Conservation (phyloP, 208 protist genomes). For the Leishmania tropica region DNA sequence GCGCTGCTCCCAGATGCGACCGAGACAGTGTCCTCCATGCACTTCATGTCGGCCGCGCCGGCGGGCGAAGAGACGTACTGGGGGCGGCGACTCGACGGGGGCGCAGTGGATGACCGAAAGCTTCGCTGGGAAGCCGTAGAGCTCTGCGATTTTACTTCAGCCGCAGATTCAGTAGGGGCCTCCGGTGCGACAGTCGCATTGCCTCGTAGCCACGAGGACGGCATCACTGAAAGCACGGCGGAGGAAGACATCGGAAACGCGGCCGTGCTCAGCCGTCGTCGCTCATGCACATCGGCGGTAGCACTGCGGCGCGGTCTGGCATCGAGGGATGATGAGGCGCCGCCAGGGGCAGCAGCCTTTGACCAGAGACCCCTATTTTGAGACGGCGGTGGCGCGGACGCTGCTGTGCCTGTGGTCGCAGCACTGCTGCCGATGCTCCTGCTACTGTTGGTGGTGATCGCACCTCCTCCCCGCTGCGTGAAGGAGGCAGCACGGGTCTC, state of each 20-base stretch:
- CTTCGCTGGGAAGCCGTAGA: neutral
- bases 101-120: neutral
- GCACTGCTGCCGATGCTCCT: neutral
- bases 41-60: neutral
- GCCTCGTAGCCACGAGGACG: conserved; percentile 13
- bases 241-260: neutral
- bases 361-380: conserved; percentile 16
- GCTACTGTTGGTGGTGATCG: neutral
- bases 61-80: neutral
- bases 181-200: neutral
- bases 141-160: neutral
- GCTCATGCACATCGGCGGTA: neutral
- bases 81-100: neutral
- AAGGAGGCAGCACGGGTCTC: neutral
- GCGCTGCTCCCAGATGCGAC: neutral
- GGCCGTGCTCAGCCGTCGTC: neutral
- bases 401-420: neutral
- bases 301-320: neutral
- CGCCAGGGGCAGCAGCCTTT: neutral
- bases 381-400: conserved; percentile 1
- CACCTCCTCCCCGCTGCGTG: neutral
- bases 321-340: neutral
- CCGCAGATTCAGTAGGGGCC: neutral
- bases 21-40: neutral
- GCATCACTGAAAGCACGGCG: conserved; percentile 13